These are phyloP conservation scores for Vanrija sp. DNA, from an alignment of 1,284 basidiomycete species.

Conservation along the genomic window DNA sequence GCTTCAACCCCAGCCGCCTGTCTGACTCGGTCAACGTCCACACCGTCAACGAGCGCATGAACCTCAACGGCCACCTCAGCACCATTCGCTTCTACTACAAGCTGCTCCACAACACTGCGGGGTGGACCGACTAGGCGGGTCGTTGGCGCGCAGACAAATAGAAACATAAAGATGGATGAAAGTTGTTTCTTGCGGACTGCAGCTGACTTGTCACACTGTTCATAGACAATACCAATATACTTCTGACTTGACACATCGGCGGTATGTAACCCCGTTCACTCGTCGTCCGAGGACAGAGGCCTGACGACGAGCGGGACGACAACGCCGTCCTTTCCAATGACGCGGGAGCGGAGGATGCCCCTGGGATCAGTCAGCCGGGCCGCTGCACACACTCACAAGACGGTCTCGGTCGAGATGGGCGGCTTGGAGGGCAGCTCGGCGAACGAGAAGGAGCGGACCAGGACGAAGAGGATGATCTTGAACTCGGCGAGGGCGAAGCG, in stretches of 20 bases:
- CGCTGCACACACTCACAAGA: no score
- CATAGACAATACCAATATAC: no score
- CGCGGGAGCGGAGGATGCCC: no score
- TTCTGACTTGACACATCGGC: no score
- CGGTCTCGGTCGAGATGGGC: slow-evolving; percentile 26
- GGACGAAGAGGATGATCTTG: slow-evolving; percentile 59
- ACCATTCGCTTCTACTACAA: slow-evolving; percentile 53
- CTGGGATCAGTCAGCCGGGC: no score
- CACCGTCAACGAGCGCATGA: slow-evolving; percentile 53
- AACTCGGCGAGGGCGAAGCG: slow-evolving; percentile 65
- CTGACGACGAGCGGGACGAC: no score
- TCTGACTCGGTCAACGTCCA: slow-evolving; percentile 48
- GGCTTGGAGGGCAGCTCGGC: slow-evolving; percentile 50
- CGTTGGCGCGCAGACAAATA: not conserved
- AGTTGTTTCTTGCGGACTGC: no score
- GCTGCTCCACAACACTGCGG: slow-evolving; percentile 51
- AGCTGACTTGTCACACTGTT: no score
- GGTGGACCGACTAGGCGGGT: slow-evolving; percentile 28
- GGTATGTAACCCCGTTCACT: no score
- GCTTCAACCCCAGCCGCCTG: slow-evolving; percentile 48
- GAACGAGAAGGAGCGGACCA: slow-evolving; percentile 58
- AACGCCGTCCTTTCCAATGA: no score
- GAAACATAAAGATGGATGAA: not conserved
- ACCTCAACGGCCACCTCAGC: slow-evolving; percentile 47
- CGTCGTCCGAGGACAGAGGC: no score